Conservation (phyloP, 2,329 filamentous ascomycete genomes). For the Stagonosporopsis tanaceti region DNA sequence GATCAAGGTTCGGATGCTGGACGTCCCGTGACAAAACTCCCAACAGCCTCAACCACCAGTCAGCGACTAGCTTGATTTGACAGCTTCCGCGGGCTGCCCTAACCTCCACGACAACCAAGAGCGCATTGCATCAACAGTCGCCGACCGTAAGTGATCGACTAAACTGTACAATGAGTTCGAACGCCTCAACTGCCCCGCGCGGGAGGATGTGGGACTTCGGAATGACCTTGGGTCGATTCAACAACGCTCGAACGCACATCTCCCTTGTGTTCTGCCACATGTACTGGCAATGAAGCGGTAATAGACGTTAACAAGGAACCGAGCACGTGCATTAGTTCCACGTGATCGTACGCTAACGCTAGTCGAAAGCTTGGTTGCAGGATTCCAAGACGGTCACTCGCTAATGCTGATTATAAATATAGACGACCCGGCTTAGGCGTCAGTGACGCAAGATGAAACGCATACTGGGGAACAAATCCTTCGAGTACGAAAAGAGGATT, state of each 20-base stretch:
- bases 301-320: conserved; percentile 5
- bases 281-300: conserved; percentile 16
- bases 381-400: conserved; percentile 7
- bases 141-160: conserved; percentile 4
- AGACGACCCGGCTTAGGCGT: conserved; percentile 12
- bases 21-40: neutral
- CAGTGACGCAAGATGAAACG: conserved; percentile 27
- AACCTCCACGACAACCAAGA: conserved; percentile 1
- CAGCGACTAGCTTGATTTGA: conserved; percentile 1
- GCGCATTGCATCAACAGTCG: conserved; percentile 4
- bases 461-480: neutral
- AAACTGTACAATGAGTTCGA: neutral
- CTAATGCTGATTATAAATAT: conserved; percentile 29
- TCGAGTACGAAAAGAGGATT: neutral
- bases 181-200: neutral
- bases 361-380: conserved; percentile 16
- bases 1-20: neutral
- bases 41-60: conserved; percentile 2
- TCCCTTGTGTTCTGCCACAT: neutral
- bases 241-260: conserved; percentile 3
- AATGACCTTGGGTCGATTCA: neutral
- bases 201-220: neutral
- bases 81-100: neutral
- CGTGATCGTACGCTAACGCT: conserved; percentile 9
- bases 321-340: neutral